Evolutionary conservation across 495 filamentous ascomycete genomes (phyloP), one percentile per base, ranked within the genome.

Genomic region (Margaritispora aquatica): DNA sequence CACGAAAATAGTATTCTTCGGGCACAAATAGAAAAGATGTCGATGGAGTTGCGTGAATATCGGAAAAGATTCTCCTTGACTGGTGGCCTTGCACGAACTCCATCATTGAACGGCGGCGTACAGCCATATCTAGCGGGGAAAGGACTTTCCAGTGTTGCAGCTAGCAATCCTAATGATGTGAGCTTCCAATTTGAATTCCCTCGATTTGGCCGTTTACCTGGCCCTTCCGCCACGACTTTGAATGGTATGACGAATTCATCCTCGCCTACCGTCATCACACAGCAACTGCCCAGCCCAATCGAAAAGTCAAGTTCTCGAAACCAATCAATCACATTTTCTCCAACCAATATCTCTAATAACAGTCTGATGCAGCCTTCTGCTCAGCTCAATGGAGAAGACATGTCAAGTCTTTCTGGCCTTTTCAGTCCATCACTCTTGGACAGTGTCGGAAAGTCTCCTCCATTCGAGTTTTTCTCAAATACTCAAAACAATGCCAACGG

Each of bases 161-260:
- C 85, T 60, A 86, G 84, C 66, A 88, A 89, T 63, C 71, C 81
- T 51, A 86, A 80, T 62, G 88, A 93, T 57, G 77, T 83, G 58
- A 82, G 78, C 68, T 97, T 98, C 69, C 82, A 90, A 65, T 97
- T 96, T 63, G 92, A 96, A 61, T 97, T 97, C 66, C 94, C 94
- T 57, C 89, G 87, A 70, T 96, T 97, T 69, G 94, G 94, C 38
- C 63, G 70, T 59, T 75, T 92, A 22, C 88, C 89, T 0, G 86
- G 83, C 13, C 76, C 82, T n/a, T 77, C 83, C 31, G 19, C 51
- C 21, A 34, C 59, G 21, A 48, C 13, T 17, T 4, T 63, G 17
- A 63, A 57, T 27, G 51, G 61, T 26, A 46, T 52, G 11, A 64
- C 57, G 29, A 56, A 60, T 38, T 58, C 56, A 2, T 4, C 57